Percentiles rank a stretch among this genome's conserved stretches.
Evolutionary conservation across 169 alveolate species (phyloP).

Genomic region (Plasmodium vivax): DNA sequence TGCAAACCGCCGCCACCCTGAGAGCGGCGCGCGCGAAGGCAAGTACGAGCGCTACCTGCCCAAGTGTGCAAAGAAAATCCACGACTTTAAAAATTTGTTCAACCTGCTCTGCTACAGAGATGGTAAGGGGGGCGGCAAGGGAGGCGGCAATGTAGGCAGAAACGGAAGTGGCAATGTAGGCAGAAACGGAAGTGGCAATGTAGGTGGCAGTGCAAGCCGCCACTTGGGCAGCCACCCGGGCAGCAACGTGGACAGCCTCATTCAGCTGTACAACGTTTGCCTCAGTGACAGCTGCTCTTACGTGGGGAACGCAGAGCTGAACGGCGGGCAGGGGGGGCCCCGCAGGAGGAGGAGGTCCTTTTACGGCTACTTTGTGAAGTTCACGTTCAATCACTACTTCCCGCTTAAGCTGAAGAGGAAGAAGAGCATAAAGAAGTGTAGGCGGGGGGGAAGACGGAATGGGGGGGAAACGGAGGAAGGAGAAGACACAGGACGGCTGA

Average conservation of each 20-base stretch:
- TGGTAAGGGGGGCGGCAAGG: too few species aligned
- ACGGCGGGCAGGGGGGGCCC: neutral
- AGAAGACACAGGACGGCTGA: neutral
- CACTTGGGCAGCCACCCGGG: neutral
- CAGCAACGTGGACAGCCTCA: conserved; percentile 6
- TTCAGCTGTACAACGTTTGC: conserved; percentile 19
- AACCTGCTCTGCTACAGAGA: conserved; percentile 30
- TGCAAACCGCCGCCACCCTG: neutral
- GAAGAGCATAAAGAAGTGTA: neutral
- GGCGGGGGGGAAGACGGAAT: neutral
- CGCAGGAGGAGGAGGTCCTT: conserved; percentile 26
- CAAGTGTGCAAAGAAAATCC: conserved; percentile 1
- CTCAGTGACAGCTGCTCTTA: conserved; percentile 20
- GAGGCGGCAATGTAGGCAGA: too few species aligned
- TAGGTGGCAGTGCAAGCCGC: too few species aligned
- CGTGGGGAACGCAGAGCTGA: neutral
- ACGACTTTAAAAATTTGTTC: conserved; percentile 50
- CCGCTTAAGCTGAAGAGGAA: conserved; percentile 47
- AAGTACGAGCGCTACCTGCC: conserved; percentile 14
- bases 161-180: too few species aligned
- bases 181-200: too few species aligned
- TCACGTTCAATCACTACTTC: conserved; percentile 41
- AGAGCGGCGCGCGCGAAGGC: neutral
- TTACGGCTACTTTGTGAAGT: conserved; percentile 53
- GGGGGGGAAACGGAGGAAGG: neutral